phyloP scores from a whole-genome alignment of 495 filamentous ascomycete genomes.

The Aspergillus homomorphus region DNA sequence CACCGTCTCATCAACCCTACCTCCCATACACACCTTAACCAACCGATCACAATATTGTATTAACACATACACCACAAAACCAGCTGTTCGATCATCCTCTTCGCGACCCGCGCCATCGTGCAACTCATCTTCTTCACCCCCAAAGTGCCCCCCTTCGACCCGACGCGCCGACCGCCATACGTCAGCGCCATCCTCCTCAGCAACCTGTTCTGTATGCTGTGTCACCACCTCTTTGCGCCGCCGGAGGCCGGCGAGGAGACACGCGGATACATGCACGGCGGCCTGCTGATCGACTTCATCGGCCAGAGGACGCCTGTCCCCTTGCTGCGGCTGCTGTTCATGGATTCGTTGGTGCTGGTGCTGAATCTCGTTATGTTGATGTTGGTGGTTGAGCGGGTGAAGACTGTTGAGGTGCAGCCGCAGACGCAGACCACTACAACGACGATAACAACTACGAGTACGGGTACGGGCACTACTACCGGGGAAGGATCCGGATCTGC shows the following conservation, averaged over 20 bases:
- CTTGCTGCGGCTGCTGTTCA: slow-evolving; percentile 56
- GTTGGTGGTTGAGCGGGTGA: slow-evolving; percentile 66
- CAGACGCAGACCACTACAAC: neutral
- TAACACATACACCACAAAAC: neutral
- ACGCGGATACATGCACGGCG: slow-evolving; percentile 80
- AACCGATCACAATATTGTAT: neutral
- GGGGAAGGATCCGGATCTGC: too few relatives aligned
- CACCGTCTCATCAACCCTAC: neutral
- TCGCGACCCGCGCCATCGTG: slow-evolving; percentile 65
- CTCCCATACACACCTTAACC: neutral
- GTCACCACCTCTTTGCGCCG: slow-evolving; percentile 61
- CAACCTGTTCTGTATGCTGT: slow-evolving; percentile 68
- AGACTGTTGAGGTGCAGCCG: slow-evolving; percentile 28
- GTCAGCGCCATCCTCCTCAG: slow-evolving; percentile 66
- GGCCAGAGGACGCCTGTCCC: slow-evolving; percentile 75
- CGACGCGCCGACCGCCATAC: slow-evolving; percentile 59
- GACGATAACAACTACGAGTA: slow-evolving; percentile 13
- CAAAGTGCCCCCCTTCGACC: slow-evolving; percentile 66
- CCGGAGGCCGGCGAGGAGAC: slow-evolving; percentile 71
- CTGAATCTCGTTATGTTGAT: slow-evolving; percentile 74
- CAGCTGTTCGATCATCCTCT: slow-evolving; percentile 75
- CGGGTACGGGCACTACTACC: neutral
- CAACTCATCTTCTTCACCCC: slow-evolving; percentile 78
- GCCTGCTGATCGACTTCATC: slow-evolving; percentile 82
- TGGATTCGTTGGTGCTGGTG: slow-evolving; percentile 63